Evolutionary conservation across 2,329 filamentous ascomycete species (phyloP), one percentile per base, ranked within the genome.

Genomic region (Penicillium digitatum): DNA sequence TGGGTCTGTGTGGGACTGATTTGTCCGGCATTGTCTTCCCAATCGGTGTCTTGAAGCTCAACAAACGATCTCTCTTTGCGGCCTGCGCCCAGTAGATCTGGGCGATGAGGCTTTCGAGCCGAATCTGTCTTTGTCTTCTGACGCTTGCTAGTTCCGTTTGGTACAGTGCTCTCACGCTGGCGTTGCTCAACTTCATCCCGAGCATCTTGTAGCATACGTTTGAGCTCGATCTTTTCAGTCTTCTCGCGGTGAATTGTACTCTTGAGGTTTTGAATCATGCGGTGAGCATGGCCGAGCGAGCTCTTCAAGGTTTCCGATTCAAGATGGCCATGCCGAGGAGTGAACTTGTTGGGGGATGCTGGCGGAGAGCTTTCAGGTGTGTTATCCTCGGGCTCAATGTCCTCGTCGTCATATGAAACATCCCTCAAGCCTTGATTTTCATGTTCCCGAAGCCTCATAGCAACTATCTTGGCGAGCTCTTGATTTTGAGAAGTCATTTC

Each of bases 201-300:
- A 24, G 93, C 88, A 67, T 99, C 94, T 75, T 97, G 93, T 29
- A 97, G 83, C 82, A 99, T 90, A 56, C 93, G 88, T 75, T 90
- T 92, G 51, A 97, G 83, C 74, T 99, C 94, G 27, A 97, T 83
- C 79, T 96, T 99, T 74, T 99, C 94, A 0, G 93, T 96, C 85
- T 97, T 99, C 74, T 99, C 94, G 32, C 94, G 88, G 72, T 99
- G 93, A 44, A 97, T 89, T 66, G 92, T 95, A 72, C 88, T 91
- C 74, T 95, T 91, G 64, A 97, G 83, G 66, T 90, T 95, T 72
- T 97, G 93, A 56, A 99, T 96, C 76, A 95, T 96, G 55, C 93
- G 86, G 72, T 97, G 94, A 37, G 94, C 93, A 71, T 99, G 94
- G 63, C 91, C 87, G 27, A 97, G 81, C 26, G 93, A 96, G 51